Evolutionary conservation across 768 basidiomycete species (phyloP).

Genomic region (Tulasnella sp.): DNA sequence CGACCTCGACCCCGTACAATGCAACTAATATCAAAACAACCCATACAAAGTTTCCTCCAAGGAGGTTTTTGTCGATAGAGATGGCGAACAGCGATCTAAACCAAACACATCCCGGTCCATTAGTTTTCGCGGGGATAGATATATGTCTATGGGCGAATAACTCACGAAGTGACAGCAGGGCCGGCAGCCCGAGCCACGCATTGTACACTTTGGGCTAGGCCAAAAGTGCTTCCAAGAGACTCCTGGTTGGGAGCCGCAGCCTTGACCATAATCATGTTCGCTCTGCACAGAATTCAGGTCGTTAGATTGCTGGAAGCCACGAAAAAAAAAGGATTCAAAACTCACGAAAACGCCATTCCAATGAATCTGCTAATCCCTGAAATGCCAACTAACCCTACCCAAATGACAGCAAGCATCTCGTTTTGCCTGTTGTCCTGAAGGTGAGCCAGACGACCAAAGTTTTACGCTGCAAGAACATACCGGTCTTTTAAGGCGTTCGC

Average conservation of each 20-base stretch:
- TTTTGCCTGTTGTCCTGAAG: not conserved
- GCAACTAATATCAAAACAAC: not conserved
- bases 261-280: conserved; percentile 32
- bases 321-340: not conserved
- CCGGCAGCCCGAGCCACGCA: conserved; percentile 28
- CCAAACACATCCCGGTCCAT: not conserved
- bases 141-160: not conserved
- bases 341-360: conserved; percentile 21
- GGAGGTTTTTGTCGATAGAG: conserved; percentile 1
- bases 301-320: not conserved
- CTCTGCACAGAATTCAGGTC: conserved; percentile 19
- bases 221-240: conserved; percentile 31
- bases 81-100: conserved; percentile 9
- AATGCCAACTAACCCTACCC: not conserved
- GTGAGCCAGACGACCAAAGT: not conserved
- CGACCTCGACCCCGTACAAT: not conserved
- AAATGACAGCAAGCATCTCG: not conserved
- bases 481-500: conserved; percentile 8
- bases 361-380: not conserved
- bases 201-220: conserved; percentile 32
- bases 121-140: not conserved
- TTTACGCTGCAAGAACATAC: not conserved
- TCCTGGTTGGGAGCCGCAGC: conserved; percentile 28
- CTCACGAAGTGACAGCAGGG: conserved; percentile 26
- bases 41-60: conserved; percentile 11